phyloP scores from a whole-genome alignment of 2,329 filamentous ascomycete genomes.

The Pseudogymnoascus sp. region DNA sequence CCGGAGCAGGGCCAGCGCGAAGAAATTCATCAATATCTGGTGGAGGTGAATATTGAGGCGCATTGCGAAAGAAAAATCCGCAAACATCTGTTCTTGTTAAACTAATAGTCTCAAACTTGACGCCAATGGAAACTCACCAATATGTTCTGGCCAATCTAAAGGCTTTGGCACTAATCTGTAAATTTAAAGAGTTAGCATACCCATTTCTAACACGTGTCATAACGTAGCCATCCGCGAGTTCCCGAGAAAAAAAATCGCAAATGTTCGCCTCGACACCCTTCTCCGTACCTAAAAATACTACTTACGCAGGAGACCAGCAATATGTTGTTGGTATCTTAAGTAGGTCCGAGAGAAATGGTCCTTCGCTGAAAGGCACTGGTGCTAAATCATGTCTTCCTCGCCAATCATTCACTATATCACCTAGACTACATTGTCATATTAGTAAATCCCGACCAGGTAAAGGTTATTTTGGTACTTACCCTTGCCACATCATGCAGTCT shows the following conservation, averaged over 20 bases:
- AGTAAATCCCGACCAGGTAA: not conserved
- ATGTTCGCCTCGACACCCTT: not conserved
- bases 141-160: constrained; percentile 55
- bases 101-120: not conserved
- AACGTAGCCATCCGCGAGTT: constrained; percentile 55
- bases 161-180: constrained; percentile 51
- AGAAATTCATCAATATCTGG: constrained; percentile 17
- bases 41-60: constrained; percentile 38
- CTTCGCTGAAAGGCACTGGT: constrained; percentile 30
- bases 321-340: constrained; percentile 26
- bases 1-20: constrained; percentile 15
- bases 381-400: constrained; percentile 30
- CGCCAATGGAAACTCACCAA: constrained; percentile 34
- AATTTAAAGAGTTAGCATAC: constrained; percentile 34
- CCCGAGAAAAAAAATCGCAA: not conserved
- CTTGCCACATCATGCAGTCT: constrained; percentile 42
- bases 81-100: constrained; percentile 43
- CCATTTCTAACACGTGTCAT: constrained; percentile 48
- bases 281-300: not conserved
- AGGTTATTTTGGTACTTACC: constrained; percentile 22
- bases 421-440: constrained; percentile 37
- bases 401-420: constrained; percentile 58
- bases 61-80: constrained; percentile 68
- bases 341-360: constrained; percentile 30
- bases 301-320: not conserved